phyloP scores from a whole-genome alignment of 164 flowering plant species.

The Pachysandra terminalis region DNA sequence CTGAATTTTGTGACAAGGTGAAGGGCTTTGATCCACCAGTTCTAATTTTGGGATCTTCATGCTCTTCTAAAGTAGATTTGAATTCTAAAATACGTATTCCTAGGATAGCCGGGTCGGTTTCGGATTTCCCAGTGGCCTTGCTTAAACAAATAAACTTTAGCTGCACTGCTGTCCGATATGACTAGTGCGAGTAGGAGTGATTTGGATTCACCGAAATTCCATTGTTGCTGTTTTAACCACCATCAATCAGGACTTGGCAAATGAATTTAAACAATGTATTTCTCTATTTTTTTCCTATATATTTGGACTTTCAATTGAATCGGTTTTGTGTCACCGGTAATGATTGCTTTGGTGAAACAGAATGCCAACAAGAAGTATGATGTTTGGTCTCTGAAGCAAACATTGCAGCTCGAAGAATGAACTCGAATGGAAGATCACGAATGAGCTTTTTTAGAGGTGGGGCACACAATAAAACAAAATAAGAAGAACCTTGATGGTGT shows the following conservation, averaged over 20 bases:
- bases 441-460: no score
- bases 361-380: conserved; percentile 47
- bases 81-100: conserved; percentile 12
- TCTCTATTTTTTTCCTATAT: conserved; percentile 71
- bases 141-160: conserved; percentile 66
- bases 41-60: no score
- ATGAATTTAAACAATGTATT: conserved; percentile 29
- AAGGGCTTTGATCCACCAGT: no score
- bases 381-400: conserved; percentile 43
- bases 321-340: conserved; percentile 41
- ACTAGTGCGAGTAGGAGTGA: conserved; percentile 85
- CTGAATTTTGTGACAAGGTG: no score
- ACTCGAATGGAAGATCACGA: no score
- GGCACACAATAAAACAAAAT: no score
- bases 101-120: conserved; percentile 35
- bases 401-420: no score
- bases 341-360: conserved; percentile 64
- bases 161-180: conserved; percentile 71
- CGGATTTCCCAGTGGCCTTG: conserved; percentile 10
- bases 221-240: conserved; percentile 49
- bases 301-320: conserved; percentile 59
- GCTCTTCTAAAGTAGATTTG: not conserved
- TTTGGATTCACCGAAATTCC: conserved; percentile 56
- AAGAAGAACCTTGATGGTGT: no score
- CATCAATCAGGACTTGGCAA: conserved; percentile 32